A percentile compares a stretch with the other conserved stretches of the same genome.
Evolutionary conservation across 2,329 filamentous ascomycete species (phyloP).

Genomic region (Paraphaeosphaeria sporulosa): DNA sequence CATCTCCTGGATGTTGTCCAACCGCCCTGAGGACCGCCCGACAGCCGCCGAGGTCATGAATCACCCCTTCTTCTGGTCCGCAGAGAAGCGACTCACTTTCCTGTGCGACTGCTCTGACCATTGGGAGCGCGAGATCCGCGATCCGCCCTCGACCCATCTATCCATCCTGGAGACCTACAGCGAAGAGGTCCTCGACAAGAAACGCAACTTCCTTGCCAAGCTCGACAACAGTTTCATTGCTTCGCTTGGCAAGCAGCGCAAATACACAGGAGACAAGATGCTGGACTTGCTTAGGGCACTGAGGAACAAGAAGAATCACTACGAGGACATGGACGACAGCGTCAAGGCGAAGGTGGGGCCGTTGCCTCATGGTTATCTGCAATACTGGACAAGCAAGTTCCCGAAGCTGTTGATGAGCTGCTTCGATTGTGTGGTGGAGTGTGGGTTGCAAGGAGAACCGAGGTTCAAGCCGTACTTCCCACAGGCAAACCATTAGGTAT

Average conservation of each 20-base stretch:
- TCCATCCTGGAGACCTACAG: constrained; percentile 62
- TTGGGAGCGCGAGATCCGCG: constrained; percentile 89
- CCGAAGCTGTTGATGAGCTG: constrained; percentile 80
- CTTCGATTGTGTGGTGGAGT: constrained; percentile 75
- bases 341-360: constrained; percentile 77
- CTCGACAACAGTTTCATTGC: constrained; percentile 86
- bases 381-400: constrained; percentile 83
- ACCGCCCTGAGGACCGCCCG: constrained; percentile 72
- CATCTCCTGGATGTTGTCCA: constrained; percentile 79
- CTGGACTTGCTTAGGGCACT: constrained; percentile 88
- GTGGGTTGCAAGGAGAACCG: constrained; percentile 69
- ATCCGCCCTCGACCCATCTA: constrained; percentile 77
- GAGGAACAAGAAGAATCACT: constrained; percentile 96
- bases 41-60: constrained; percentile 81
- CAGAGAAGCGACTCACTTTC: constrained; percentile 88
- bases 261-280: constrained; percentile 85
- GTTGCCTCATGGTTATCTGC: constrained; percentile 80
- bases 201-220: constrained; percentile 77
- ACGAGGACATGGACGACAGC: constrained; percentile 89
- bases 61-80: constrained; percentile 95
- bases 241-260: constrained; percentile 89
- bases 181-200: constrained; percentile 57
- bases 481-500: background rate
- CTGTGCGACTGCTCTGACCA: constrained; percentile 97
- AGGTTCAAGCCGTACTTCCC: constrained; percentile 76